Evolutionary conservation across 176 grass and related monocot species (phyloP).

Genomic region (Oryza meridionalis): DNA sequence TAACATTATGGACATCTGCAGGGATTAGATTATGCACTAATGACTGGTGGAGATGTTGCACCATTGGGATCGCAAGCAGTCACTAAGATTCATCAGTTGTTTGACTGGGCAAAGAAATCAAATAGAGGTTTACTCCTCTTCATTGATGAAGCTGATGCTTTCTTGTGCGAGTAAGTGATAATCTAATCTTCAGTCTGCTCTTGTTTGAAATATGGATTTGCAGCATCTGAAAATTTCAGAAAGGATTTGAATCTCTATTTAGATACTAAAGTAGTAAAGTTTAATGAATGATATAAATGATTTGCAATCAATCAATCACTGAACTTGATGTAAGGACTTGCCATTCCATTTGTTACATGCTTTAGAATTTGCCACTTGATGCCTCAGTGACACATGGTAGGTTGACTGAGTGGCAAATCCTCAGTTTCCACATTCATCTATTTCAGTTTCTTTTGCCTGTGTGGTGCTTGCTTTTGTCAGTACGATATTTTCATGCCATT

Average conservation of each 20-base stretch:
- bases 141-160: constrained; percentile 97
- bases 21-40: constrained; percentile 97
- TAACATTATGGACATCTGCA: constrained; percentile 39
- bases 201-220: constrained; percentile 35
- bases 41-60: constrained; percentile 99
- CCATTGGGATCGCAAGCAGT: constrained; percentile 93
- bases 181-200: constrained; percentile 26
- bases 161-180: constrained; percentile 96
- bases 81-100: constrained; percentile 98
- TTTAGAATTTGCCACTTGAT: neutral
- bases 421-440: neutral
- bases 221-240: constrained; percentile 31
- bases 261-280: constrained; percentile 7
- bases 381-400: neutral
- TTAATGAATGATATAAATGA: neutral
- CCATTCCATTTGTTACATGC: neutral
- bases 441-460: neutral
- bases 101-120: constrained; percentile 99
- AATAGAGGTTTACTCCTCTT: constrained; percentile 90
- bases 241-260: neutral
- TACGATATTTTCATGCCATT: neutral
- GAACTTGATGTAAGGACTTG: neutral
- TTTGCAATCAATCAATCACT: neutral
- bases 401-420: neutral
- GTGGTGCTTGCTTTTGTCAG: neutral